These are phyloP conservation scores for Calonectria hongkongensis DNA, from an alignment of 2,329 filamentous ascomycete genomes.

Conservation along the genomic window DNA sequence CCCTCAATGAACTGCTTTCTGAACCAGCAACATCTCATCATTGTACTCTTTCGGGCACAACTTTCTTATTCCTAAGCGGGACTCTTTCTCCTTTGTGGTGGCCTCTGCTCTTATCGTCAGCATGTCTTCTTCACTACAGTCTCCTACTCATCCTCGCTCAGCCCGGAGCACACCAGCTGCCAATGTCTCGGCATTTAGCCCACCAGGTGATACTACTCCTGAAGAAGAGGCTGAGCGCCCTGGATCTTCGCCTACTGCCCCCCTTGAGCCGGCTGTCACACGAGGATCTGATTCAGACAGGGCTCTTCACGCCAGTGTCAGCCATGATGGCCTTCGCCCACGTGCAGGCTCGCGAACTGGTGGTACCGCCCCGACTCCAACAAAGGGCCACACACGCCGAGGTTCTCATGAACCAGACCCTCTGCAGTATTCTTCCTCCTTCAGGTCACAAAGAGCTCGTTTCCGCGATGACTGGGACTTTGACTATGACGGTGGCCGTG, in stretches of 20 bases:
- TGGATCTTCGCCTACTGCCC: slow-evolving; percentile 42
- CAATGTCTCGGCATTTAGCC: slow-evolving; percentile 44
- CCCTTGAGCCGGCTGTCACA: slow-evolving; percentile 31
- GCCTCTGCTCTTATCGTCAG: slow-evolving; percentile 12
- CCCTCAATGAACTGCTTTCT: background rate
- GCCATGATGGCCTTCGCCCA: slow-evolving; percentile 46
- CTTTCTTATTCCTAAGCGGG: slow-evolving; percentile 7
- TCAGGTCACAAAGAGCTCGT: slow-evolving; percentile 49
- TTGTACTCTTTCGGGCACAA: background rate
- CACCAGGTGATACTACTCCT: slow-evolving; percentile 37
- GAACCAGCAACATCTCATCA: slow-evolving; percentile 9
- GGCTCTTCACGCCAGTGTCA: slow-evolving; percentile 46
- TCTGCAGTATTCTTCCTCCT: slow-evolving; percentile 48
- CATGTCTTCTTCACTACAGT: slow-evolving; percentile 51
- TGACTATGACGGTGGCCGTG: slow-evolving; percentile 44
- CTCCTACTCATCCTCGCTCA: slow-evolving; percentile 46
- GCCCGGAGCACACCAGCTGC: slow-evolving; percentile 52
- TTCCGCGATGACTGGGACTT: slow-evolving; percentile 53
- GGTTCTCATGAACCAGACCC: slow-evolving; percentile 51
- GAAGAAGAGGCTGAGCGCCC: slow-evolving; percentile 42
- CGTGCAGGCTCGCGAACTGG: slow-evolving; percentile 47
- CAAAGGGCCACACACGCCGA: slow-evolving; percentile 39
- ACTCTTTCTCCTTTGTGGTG: slow-evolving; percentile 7
- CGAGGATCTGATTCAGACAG: slow-evolving; percentile 47
- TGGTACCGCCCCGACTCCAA: slow-evolving; percentile 38